A percentile compares a stretch with the other conserved stretches of the same genome.
Evolutionary conservation across 2,329 filamentous ascomycete species (phyloP).

Genomic region (Penicillium sp.): DNA sequence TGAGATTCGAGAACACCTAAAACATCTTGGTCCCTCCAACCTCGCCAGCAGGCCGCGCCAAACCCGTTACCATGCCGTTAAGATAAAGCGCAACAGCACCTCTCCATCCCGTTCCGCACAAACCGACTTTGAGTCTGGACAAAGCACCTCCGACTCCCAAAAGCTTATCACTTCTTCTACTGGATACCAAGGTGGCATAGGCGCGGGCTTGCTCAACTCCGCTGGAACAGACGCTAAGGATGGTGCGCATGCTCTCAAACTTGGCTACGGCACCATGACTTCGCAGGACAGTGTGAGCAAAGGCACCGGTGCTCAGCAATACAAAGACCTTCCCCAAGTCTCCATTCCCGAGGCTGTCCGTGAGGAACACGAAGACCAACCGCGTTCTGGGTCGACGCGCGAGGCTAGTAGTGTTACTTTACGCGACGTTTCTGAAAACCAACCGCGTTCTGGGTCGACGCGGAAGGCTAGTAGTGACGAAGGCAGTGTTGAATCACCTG

Average conservation of each 20-base stretch:
- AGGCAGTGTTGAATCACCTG: conserved; percentile 25
- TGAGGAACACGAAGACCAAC: conserved; percentile 32
- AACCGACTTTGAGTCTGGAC: conserved; percentile 37
- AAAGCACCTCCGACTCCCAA: conserved; percentile 43
- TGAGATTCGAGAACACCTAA: conserved; percentile 59
- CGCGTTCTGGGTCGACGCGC: conserved; percentile 13
- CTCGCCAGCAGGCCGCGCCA: conserved; percentile 58
- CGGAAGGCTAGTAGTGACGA: conserved; percentile 24
- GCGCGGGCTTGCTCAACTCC: conserved; percentile 53
- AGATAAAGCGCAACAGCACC: conserved; percentile 59
- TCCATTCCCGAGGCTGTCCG: conserved; percentile 33
- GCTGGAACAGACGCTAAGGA: conserved; percentile 61
- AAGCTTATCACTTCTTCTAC: conserved; percentile 27
- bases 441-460: conserved; percentile 10
- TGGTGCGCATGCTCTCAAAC: conserved; percentile 60
- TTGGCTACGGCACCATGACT: conserved; percentile 53
- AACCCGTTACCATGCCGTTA: conserved; percentile 62
- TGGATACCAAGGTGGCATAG: conserved; percentile 52
- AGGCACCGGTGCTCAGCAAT: conserved; percentile 21
- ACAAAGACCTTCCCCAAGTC: conserved; percentile 26
- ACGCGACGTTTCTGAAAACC: neutral
- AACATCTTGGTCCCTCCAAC: conserved; percentile 64
- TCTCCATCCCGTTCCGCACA: conserved; percentile 35
- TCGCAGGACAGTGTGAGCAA: conserved; percentile 29
- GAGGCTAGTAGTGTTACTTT: conserved; percentile 21